Percentiles rank a stretch among this genome's conserved stretches.
phyloP scores from a whole-genome alignment of 164 flowering plant species.

The Tetrastigma voinierianum region DNA sequence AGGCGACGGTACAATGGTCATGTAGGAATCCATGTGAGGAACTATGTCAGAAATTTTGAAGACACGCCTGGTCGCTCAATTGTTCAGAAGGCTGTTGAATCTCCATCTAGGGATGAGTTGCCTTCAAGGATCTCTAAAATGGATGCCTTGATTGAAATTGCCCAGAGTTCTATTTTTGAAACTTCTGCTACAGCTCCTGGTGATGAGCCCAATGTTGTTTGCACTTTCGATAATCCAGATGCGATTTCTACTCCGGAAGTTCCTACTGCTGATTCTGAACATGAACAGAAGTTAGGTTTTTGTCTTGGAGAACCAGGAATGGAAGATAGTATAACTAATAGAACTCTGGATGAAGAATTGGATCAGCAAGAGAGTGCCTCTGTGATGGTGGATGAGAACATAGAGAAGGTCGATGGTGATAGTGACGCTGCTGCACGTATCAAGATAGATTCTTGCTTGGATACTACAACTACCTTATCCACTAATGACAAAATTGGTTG shows the following conservation, averaged over 20 bases:
- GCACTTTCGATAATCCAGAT: conserved; percentile 6
- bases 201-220: conserved; percentile 5
- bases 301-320: conserved; percentile 12
- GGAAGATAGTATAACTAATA: conserved; percentile 12
- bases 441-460: background rate
- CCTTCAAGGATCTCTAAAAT: conserved; percentile 35
- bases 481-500: background rate
- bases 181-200: conserved; percentile 14
- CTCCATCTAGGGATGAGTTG: conserved; percentile 25
- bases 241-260: conserved; percentile 9
- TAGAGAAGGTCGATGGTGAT: conserved; percentile 11
- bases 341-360: conserved; percentile 12
- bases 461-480: background rate
- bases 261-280: conserved; percentile 12
- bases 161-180: conserved; percentile 38
- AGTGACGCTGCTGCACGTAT: conserved; percentile 10
- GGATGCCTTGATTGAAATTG: conserved; percentile 51
- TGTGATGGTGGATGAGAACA: conserved; percentile 15
- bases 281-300: conserved; percentile 13
- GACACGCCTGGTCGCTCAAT: conserved; percentile 31
- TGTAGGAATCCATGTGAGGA: conserved; percentile 74
- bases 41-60: conserved; percentile 42
- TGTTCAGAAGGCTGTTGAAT: conserved; percentile 22
- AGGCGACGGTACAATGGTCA: conserved; percentile 71
- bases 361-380: conserved; percentile 10